Evolutionary conservation across 192 early-diverging fungal genomes (phyloP).

Genomic region (Pilaira anomala): DNA sequence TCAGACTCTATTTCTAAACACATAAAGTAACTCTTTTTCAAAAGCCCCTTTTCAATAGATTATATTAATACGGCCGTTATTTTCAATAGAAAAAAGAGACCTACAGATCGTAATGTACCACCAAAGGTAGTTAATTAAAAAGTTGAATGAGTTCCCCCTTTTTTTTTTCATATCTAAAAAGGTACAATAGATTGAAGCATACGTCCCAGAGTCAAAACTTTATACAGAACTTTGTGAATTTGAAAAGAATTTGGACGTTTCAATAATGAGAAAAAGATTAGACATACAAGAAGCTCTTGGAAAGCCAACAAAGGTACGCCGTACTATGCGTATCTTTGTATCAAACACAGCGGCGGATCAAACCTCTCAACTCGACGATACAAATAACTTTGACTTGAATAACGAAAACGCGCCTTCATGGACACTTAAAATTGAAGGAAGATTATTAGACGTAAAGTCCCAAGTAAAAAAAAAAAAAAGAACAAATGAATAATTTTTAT

Average conservation of each 20-base stretch:
- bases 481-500: background rate
- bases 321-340: conserved; percentile 86
- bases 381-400: conserved; percentile 45
- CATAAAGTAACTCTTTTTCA: conserved; percentile 7
- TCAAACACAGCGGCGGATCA: conserved; percentile 88
- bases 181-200: conserved; percentile 70
- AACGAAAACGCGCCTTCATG: conserved; percentile 68
- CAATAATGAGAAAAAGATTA: conserved; percentile 85
- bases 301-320: conserved; percentile 71
- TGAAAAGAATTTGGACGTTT: conserved; percentile 85
- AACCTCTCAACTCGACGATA: conserved; percentile 39
- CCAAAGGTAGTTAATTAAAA: conserved; percentile 16
- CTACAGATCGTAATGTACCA: no score
- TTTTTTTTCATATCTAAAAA: background rate
- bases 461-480: no score
- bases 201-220: conserved; percentile 89
- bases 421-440: conserved; percentile 89
- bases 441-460: conserved; percentile 66
- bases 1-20: conserved; percentile 22
- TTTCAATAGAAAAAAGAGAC: conserved; percentile 19
- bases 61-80: background rate
- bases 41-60: background rate
- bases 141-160: background rate
- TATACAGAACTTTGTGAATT: conserved; percentile 84
- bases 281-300: conserved; percentile 85